Base-by-base conservation (phyloP, 1,284 basidiomycete species). In the Ustilago curta region DNA sequence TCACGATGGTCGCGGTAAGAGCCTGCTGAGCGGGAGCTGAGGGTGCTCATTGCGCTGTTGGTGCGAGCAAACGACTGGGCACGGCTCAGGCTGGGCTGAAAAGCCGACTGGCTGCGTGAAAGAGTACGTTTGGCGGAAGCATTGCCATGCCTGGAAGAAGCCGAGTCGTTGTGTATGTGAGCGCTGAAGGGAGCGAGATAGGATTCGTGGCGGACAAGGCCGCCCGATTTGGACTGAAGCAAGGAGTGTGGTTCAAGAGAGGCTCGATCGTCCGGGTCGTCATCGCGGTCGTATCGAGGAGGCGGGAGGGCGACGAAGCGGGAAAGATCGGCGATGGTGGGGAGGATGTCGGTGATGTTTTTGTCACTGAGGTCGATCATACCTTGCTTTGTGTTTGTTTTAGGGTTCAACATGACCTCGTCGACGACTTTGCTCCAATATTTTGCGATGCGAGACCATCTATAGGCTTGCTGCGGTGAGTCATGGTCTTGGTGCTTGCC, bases 341-440 rank as follows among this genome's bases (percentile, higher is more conserved):
- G 71, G 11, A 70, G 59, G 14, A 74, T 63, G 52, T 74, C 54
- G 55, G 66, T 65, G 62, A 74, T 65, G 43, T 69, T 57, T 19
- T 62, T 65, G 29, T 50, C 44, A 43, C 66, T 70, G 45, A 74
- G 59, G 50, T 74, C 71, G 47, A 74, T 66, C 45, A 47, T 54
- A 32, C 66, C 62, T 35, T 69, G 62, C 39, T 70, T 69, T 2
- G 71, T 45, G n/a, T n/a, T 29, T 5, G 59, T 47, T 42, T 70
- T 74, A 25, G 58, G 29, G 6, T 63, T 23, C 14, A 74, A 56
- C 42, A 74, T 74, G 62, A 43, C 62, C 4, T 70, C 54, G 37
- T 74, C 71, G 5, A 74, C 71, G 31, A 74, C 66, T 23, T 70
- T 74, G 61, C 52, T 57, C 71, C 71, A 74, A 39, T 56, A 74